phyloP scores from a whole-genome alignment of 805 yeast genomes.

The Tetrapisispora taiwanensis region DNA sequence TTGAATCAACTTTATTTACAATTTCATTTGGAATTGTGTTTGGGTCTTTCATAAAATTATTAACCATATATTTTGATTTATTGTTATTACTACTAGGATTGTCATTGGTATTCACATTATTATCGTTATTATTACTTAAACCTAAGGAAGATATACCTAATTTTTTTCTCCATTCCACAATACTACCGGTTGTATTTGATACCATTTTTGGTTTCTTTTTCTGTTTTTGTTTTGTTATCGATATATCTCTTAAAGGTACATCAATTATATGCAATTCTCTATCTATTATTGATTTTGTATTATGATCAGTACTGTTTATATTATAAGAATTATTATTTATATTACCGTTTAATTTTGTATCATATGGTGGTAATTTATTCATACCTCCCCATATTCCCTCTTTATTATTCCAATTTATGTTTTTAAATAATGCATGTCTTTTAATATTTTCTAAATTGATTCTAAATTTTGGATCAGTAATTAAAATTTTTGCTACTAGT shows the following conservation, averaged over 20 bases:
- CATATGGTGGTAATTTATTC: not conserved
- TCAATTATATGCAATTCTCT: slow-evolving; percentile 24
- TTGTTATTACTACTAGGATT: not conserved
- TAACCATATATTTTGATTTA: not conserved
- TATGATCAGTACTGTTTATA: not conserved
- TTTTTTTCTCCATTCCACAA: slow-evolving; percentile 31
- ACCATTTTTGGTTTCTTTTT: slow-evolving; percentile 21
- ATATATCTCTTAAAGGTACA: slow-evolving; percentile 20
- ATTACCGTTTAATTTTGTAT: not conserved
- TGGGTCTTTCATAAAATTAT: not conserved
- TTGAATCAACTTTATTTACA: not conserved
- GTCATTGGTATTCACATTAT: not conserved
- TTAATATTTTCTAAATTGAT: slow-evolving; percentile 48
- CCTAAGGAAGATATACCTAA: slow-evolving; percentile 19
- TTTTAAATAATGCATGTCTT: slow-evolving; percentile 60
- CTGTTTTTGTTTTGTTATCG: slow-evolving; percentile 20
- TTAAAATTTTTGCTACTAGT: slow-evolving; percentile 55
- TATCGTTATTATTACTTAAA: not conserved
- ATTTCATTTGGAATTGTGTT: not conserved
- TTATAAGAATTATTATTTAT: not conserved
- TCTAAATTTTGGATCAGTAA: slow-evolving; percentile 62
- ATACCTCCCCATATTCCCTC: slow-evolving; percentile 57
- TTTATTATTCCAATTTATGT: slow-evolving; percentile 56
- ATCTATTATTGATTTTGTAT: slow-evolving; percentile 13
- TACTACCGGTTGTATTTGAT: slow-evolving; percentile 26